phyloP scores from a whole-genome alignment of 2,329 filamentous ascomycete genomes.

The Biscogniauxia marginata region DNA sequence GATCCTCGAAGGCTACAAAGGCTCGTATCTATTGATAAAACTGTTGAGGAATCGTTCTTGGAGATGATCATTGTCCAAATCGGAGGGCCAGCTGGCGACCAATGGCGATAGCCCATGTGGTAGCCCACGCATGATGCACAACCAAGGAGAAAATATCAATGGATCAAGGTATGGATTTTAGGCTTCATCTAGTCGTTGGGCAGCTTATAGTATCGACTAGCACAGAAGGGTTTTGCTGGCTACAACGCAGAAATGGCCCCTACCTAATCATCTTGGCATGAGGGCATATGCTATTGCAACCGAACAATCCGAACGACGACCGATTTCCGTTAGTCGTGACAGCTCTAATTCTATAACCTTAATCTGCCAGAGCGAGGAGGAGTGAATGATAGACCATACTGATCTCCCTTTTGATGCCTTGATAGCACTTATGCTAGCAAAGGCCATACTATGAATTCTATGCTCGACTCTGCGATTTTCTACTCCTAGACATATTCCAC shows the following conservation, averaged over 20 bases:
- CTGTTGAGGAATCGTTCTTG: background rate
- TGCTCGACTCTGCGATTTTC: background rate
- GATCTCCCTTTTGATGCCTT: background rate
- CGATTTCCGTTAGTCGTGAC: background rate
- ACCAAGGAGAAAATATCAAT: background rate
- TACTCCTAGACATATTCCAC: background rate
- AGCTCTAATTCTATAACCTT: background rate
- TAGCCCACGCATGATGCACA: background rate
- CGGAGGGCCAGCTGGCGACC: background rate
- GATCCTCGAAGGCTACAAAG: background rate
- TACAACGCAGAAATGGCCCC: background rate
- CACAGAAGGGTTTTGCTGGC: background rate
- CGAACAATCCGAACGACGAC: background rate
- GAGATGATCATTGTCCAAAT: background rate
- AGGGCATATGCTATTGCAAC: background rate
- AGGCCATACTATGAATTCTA: background rate
- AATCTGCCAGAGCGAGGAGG: background rate
- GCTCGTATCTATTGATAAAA: background rate
- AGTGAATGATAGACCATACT: background rate
- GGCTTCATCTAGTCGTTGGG: background rate
- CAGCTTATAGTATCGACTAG: background rate
- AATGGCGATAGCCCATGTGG: background rate
- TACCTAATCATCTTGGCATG: background rate
- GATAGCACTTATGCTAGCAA: background rate
- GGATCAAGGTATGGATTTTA: background rate